Evolutionary conservation across 2,329 filamentous ascomycete genomes (phyloP).

Genomic region (Phaeomoniella chlamydospora): DNA sequence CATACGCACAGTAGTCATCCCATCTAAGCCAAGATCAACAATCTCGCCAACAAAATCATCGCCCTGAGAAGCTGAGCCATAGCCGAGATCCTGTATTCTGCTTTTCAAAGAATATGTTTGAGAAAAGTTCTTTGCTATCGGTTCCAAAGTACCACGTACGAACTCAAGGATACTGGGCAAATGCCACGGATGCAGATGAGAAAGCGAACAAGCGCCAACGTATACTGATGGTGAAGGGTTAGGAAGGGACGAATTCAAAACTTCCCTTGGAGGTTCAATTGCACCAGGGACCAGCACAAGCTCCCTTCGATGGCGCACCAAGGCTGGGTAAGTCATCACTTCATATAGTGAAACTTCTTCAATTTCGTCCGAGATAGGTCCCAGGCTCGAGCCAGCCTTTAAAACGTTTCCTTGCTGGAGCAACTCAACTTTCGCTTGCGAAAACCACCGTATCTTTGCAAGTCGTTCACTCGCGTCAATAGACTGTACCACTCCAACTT

Average conservation of each 20-base stretch:
- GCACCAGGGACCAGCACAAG: slow-evolving; percentile 30
- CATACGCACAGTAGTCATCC: slow-evolving; percentile 37
- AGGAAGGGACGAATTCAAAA: not conserved
- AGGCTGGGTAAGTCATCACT: slow-evolving; percentile 31
- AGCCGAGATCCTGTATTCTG: slow-evolving; percentile 5
- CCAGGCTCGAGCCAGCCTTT: slow-evolving; percentile 26
- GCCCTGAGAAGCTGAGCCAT: slow-evolving; percentile 3
- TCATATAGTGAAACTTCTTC: slow-evolving; percentile 47
- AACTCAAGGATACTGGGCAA: not conserved
- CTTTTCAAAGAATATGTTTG: not conserved
- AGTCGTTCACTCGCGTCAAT: slow-evolving; percentile 42
- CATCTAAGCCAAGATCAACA: slow-evolving; percentile 37
- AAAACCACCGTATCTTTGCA: slow-evolving; percentile 41
- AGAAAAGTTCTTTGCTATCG: slow-evolving; percentile 3
- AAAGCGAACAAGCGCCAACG: slow-evolving; percentile 7
- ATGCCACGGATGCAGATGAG: slow-evolving; percentile 4
- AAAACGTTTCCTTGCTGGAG: slow-evolving; percentile 18
- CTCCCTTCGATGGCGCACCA: slow-evolving; percentile 36
- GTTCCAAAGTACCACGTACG: not conserved
- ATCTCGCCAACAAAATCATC: slow-evolving; percentile 43
- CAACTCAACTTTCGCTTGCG: slow-evolving; percentile 20
- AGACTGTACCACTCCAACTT: slow-evolving; percentile 41
- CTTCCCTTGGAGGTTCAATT: not conserved
- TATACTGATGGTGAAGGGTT: slow-evolving; percentile 1
- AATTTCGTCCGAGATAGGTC: slow-evolving; percentile 21